Conservation (phyloP, 2,329 filamentous ascomycete genomes). For the Nigrospora sphaerica region DNA sequence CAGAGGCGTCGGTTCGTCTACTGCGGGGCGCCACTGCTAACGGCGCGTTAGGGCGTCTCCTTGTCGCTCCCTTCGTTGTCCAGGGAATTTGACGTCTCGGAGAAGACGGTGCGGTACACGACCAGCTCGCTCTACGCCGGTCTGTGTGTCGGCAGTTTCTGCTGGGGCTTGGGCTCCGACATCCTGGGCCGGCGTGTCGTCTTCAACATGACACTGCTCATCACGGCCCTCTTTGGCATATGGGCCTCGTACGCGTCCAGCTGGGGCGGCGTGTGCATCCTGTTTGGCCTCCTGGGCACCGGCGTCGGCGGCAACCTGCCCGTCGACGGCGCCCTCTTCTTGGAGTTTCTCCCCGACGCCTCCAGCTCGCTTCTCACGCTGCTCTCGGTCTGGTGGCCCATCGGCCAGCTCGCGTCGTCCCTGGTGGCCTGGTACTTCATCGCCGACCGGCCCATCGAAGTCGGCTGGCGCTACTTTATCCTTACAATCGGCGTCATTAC, state of each 20-base stretch:
- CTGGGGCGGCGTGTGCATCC: slow-evolving; percentile 57
- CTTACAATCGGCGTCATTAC: slow-evolving; percentile 66
- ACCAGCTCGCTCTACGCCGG: slow-evolving; percentile 72
- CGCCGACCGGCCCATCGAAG: slow-evolving; percentile 56
- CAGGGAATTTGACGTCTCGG: slow-evolving; percentile 62
- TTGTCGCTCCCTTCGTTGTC: slow-evolving; percentile 70
- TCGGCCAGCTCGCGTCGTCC: slow-evolving; percentile 70
- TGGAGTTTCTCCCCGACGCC: slow-evolving; percentile 74
- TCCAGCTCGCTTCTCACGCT: slow-evolving; percentile 70
- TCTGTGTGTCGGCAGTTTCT: slow-evolving; percentile 68
- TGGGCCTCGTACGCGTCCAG: slow-evolving; percentile 59
- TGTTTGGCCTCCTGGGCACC: slow-evolving; percentile 56
- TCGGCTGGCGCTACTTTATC: slow-evolving; percentile 73
- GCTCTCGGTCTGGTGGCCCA: slow-evolving; percentile 81
- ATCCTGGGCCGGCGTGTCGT: slow-evolving; percentile 71
- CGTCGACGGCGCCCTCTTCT: slow-evolving; percentile 73
- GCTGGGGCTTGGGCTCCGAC: slow-evolving; percentile 77
- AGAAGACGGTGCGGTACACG: slow-evolving; percentile 70
- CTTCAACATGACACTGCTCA: slow-evolving; percentile 73
- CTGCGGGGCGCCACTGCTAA: background rate
- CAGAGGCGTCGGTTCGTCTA: background rate
- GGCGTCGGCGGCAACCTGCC: slow-evolving; percentile 72
- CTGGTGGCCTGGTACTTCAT: slow-evolving; percentile 72
- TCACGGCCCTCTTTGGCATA: slow-evolving; percentile 69
- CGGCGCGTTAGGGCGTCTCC: slow-evolving; percentile 55